These are phyloP conservation scores for Trichocomaceae sp. DNA, from an alignment of 2,329 filamentous ascomycete genomes.

Conservation along the genomic window DNA sequence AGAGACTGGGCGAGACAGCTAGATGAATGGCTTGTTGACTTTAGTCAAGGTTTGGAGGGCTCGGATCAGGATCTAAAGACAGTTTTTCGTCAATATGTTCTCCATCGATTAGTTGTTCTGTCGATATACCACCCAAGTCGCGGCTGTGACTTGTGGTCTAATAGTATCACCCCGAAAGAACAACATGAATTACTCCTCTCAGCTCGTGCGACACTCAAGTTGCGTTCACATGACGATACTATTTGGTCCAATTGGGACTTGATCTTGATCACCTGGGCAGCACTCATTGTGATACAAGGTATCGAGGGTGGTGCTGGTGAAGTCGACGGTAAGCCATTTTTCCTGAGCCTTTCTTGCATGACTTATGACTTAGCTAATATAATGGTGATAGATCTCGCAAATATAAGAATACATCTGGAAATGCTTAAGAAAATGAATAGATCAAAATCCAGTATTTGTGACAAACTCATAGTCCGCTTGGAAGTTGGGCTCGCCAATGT, in stretches of 20 bases:
- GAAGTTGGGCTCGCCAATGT: slow-evolving; percentile 10
- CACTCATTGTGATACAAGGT: slow-evolving; percentile 12
- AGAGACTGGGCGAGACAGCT: slow-evolving; percentile 12
- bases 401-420: slow-evolving; percentile 14
- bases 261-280: slow-evolving; percentile 14
- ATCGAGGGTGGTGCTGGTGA: slow-evolving; percentile 13
- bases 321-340: slow-evolving; percentile 5
- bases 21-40: slow-evolving; percentile 13
- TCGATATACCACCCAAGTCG: slow-evolving; percentile 13
- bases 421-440: slow-evolving; percentile 11
- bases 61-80: slow-evolving; percentile 10
- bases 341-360: neutral
- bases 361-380: neutral
- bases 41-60: slow-evolving; percentile 7
- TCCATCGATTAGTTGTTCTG: slow-evolving; percentile 15
- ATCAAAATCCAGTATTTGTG: slow-evolving; percentile 8
- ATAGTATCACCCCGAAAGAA: slow-evolving; percentile 12
- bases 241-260: slow-evolving; percentile 12
- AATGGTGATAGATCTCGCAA: slow-evolving; percentile 4
- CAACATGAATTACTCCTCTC: slow-evolving; percentile 12
- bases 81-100: slow-evolving; percentile 14
- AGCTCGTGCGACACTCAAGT: slow-evolving; percentile 13
- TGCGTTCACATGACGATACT: slow-evolving; percentile 12
- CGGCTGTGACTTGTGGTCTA: slow-evolving; percentile 13
- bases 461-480: slow-evolving; percentile 10